Conservation (phyloP, 1,284 basidiomycete genomes). For the Meripilus lineatus region DNA sequence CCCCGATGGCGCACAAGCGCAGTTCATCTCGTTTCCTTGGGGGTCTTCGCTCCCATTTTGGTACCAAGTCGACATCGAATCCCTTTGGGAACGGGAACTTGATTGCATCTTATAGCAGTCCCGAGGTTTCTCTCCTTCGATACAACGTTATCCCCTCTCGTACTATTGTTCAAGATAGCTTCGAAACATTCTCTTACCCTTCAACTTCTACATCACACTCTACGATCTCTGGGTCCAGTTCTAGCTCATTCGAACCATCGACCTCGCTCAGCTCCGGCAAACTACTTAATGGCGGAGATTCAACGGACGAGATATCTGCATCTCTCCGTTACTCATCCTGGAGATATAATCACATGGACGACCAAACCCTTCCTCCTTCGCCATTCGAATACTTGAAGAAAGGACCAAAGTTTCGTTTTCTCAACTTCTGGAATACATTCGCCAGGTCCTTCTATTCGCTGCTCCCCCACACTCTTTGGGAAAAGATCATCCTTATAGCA, state of each 20-base stretch:
- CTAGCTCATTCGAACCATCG: conserved; percentile 1
- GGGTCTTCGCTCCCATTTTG: neutral
- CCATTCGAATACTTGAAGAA: neutral
- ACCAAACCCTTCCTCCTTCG: neutral
- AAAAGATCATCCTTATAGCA: conserved; percentile 1
- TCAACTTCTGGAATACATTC: too few relatives aligned
- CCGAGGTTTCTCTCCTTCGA: neutral
- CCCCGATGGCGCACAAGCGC: conserved; percentile 2
- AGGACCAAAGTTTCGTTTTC: too few relatives aligned
- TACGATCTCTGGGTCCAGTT: conserved; percentile 1
- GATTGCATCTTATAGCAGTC: conserved; percentile 6
- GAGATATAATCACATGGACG: too few relatives aligned
- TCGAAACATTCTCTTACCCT: neutral
- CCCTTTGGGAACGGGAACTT: neutral
- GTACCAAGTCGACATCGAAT: neutral
- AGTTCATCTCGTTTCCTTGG: neutral
- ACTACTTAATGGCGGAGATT: neutral
- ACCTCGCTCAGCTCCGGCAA: neutral
- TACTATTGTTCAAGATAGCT: conserved; percentile 2
- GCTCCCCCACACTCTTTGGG: conserved; percentile 6
- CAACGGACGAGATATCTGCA: neutral
- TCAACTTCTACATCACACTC: conserved; percentile 2
- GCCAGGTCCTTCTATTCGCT: too few relatives aligned
- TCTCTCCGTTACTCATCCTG: too few relatives aligned
- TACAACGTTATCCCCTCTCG: neutral